Base-by-base conservation (phyloP, 495 filamentous ascomycete species). In the Chlorociboria aeruginascens region DNA sequence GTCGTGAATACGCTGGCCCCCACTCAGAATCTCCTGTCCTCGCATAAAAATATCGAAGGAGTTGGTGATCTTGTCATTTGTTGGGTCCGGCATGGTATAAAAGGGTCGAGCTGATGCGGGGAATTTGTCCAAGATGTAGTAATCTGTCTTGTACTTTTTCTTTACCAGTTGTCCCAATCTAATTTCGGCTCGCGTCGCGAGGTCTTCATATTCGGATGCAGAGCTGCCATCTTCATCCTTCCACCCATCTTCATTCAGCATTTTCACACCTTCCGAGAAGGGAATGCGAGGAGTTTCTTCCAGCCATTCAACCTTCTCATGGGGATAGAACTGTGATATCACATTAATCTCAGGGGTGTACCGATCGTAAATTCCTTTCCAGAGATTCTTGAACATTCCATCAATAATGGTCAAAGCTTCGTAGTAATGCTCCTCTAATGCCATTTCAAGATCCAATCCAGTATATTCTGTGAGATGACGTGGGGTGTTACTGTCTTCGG, bases 381-480 rank as follows among this genome's bases (percentile, higher is more conserved):
- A 90, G 51, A 97, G 88, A 60, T 77, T 78, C 64, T 95, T 89
- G 63, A 97, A 79, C 47, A 94, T 79, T 41, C 79, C 63, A 58
- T 95, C 90, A 20, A 93, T 81, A 43, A 88, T 75, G 10, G 77
- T 71, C 41, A 95, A 70, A 28, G 89, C 86, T 66, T 97, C 89
- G 62, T 95, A 83, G 66, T 97, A 97, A 66, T 95, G 85, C 43
- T 79, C 70, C 45, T 81, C 76, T 63, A 97, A 92, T 31, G 79
- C 79, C 85, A 94, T 96, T 62, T 97, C 90, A 44, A 95, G 73
- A 76, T 97, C 90, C 47, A 97, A 73, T 58, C 90, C 90, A 31
- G 87, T 86, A 63, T 92, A 97, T 71, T 97, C 90, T 16, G 90
- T 96, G 69, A 97, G 74, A 68, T 97, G 90, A 32, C 90, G 81